Percentiles rank a stretch among this genome's conserved stretches.
phyloP scores from a whole-genome alignment of 2,329 filamentous ascomycete species.

The Phaeophleospora eucalypticola region DNA sequence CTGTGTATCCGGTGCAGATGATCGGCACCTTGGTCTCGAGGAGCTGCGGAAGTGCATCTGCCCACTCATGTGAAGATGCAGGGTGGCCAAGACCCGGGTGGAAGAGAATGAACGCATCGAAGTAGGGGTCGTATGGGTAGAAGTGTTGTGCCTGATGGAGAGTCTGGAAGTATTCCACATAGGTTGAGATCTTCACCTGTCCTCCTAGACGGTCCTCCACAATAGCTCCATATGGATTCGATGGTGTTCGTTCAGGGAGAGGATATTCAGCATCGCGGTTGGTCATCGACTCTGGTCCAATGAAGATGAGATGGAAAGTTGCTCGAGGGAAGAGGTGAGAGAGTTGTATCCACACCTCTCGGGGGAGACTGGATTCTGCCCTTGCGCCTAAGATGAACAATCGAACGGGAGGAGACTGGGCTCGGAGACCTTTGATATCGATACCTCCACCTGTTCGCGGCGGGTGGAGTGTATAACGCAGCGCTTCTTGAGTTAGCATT shows the following conservation, averaged over 20 bases:
- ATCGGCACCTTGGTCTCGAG: conserved; percentile 95
- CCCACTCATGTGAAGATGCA: conserved; percentile 89
- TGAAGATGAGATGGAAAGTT: conserved; percentile 87
- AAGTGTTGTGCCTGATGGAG: conserved; percentile 88
- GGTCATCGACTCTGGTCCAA: conserved; percentile 92
- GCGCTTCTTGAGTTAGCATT: conserved; percentile 51
- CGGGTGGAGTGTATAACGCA: conserved; percentile 91
- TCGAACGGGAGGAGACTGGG: conserved; percentile 81
- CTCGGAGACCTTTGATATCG: conserved; percentile 72
- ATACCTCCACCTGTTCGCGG: conserved; percentile 70
- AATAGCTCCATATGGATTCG: conserved; percentile 89
- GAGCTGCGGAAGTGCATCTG: conserved; percentile 80
- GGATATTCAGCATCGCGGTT: conserved; percentile 93
- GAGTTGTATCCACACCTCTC: conserved; percentile 90
- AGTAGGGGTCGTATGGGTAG: conserved; percentile 93
- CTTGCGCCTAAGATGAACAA: conserved; percentile 91
- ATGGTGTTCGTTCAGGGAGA: conserved; percentile 74
- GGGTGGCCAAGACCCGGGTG: conserved; percentile 95
- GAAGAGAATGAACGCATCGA: conserved; percentile 95
- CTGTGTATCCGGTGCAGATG: conserved; percentile 91
- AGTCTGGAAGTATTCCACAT: conserved; percentile 97
- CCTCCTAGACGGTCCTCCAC: conserved; percentile 86
- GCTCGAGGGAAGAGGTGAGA: conserved; percentile 91
- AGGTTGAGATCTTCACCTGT: conserved; percentile 94
- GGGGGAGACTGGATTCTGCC: conserved; percentile 93